Conservation (phyloP, 139 green algal species). For the Chlorella sp. region DNA sequence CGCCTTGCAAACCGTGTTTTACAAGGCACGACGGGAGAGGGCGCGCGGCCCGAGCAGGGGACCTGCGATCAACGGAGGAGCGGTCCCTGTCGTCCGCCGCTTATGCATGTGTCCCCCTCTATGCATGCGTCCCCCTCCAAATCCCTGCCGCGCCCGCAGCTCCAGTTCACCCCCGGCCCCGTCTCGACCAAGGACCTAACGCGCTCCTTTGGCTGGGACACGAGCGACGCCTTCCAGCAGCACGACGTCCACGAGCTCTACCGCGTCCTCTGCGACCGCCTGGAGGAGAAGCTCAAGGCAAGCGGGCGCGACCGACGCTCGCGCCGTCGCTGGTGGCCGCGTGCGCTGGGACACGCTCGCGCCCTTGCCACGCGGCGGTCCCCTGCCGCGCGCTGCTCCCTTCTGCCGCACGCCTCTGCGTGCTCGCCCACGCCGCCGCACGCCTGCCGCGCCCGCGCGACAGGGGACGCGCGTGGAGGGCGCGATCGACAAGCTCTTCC, state of each 20-base stretch:
- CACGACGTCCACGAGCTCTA: conserved; percentile 98
- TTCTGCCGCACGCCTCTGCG: not conserved
- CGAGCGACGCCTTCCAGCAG: conserved; percentile 93
- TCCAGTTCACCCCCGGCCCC: conserved; percentile 80
- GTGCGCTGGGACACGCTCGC: conserved; percentile 33
- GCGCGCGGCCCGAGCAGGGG: not conserved
- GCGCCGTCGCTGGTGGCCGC: not conserved
- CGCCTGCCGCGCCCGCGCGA: not conserved
- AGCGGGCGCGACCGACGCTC: not conserved
- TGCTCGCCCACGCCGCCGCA: not conserved
- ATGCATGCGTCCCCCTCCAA: not conserved
- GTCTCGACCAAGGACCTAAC: conserved; percentile 96
- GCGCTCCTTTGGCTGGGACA: conserved; percentile 96
- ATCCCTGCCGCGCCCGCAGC: conserved; percentile 35
- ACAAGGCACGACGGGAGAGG: conserved; percentile 63
- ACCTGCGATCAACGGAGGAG: not conserved
- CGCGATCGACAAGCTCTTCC: conserved; percentile 92
- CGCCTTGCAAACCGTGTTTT: conserved; percentile 96
- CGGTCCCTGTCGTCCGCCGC: not conserved
- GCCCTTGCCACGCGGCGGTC: conserved; percentile 53
- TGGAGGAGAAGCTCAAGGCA: conserved; percentile 99
- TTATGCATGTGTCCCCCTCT: not conserved
- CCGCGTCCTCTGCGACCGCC: conserved; percentile 92
- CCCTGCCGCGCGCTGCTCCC: conserved; percentile 13
- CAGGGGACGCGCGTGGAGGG: conserved; percentile 90